Conservation (phyloP, 2,329 filamentous ascomycete species). For the Falciphora oryzae region DNA sequence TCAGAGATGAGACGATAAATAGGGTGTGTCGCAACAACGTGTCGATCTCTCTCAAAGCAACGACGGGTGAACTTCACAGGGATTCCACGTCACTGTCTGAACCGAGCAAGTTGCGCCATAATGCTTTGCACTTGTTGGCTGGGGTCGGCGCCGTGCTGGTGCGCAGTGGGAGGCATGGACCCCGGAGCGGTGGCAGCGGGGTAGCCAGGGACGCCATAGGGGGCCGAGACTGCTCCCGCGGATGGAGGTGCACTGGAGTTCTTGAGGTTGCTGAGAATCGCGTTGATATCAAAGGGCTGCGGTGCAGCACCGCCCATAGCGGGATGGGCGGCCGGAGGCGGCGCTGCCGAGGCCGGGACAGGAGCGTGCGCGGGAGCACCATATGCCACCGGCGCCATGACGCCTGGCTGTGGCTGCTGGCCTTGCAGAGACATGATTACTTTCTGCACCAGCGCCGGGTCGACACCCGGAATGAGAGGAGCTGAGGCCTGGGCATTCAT, state of each 20-base stretch:
- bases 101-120: slow-evolving; percentile 65
- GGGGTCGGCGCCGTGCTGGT: slow-evolving; percentile 26
- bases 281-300: slow-evolving; percentile 38
- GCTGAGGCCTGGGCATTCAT: slow-evolving; percentile 20
- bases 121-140: slow-evolving; percentile 63
- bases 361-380: slow-evolving; percentile 4
- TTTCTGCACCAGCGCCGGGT: slow-evolving; percentile 64
- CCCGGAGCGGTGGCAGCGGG: background rate
- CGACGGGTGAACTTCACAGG: background rate
- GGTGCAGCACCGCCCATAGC: slow-evolving; percentile 17
- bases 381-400: slow-evolving; percentile 2
- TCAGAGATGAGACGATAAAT: no score
- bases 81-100: slow-evolving; percentile 42
- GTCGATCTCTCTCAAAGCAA: background rate
- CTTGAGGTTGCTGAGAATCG: slow-evolving; percentile 37
- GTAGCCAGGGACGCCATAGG: slow-evolving; percentile 19
- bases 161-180: slow-evolving; percentile 19
- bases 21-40: no score
- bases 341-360: slow-evolving; percentile 6
- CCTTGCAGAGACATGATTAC: slow-evolving; percentile 54
- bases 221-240: background rate
- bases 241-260: slow-evolving; percentile 9
- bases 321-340: slow-evolving; percentile 13
- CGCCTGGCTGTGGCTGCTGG: slow-evolving; percentile 14
- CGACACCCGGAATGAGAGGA: slow-evolving; percentile 36